These are phyloP conservation scores for Begonia peltatifolia DNA, from an alignment of 306 rosid species.

Conservation along the genomic window DNA sequence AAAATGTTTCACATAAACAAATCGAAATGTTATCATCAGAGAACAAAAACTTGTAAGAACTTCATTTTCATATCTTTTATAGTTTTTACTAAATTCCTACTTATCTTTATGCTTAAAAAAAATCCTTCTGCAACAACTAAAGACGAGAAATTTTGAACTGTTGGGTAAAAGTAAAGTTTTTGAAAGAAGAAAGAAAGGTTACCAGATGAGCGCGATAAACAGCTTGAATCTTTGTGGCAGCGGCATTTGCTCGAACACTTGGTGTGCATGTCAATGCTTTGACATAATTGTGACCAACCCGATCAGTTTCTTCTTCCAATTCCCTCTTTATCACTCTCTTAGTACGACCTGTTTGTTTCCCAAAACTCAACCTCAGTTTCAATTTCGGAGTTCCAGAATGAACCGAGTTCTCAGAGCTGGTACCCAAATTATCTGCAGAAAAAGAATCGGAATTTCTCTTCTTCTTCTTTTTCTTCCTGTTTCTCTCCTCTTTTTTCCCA, in stretches of 20 bases:
- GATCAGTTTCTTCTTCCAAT: too few relatives aligned
- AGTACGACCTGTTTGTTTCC: constrained; percentile 23
- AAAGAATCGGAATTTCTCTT: constrained; percentile 3
- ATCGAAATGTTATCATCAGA: too few relatives aligned
- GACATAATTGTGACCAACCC: constrained; percentile 15
- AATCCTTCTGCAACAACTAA: too few relatives aligned
- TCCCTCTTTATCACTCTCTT: too few relatives aligned
- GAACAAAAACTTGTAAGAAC: neutral
- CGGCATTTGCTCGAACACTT: constrained; percentile 14
- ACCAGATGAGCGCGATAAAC: constrained; percentile 69
- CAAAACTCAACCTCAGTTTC: constrained; percentile 68
- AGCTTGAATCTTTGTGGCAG: constrained; percentile 73
- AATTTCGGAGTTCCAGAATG: constrained; percentile 24
- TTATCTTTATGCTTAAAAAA: too few relatives aligned
- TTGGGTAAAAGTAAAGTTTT: neutral
- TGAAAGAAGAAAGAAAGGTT: constrained; percentile 1
- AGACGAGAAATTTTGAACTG: too few relatives aligned
- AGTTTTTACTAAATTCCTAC: too few relatives aligned
- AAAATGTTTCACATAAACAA: too few relatives aligned
- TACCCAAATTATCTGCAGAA: constrained; percentile 8
- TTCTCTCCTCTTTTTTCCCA: constrained; percentile 45
- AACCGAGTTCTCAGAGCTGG: constrained; percentile 7
- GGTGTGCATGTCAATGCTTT: constrained; percentile 3
- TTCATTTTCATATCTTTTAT: neutral
- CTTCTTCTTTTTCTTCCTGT: constrained; percentile 16